Conservation (phyloP, 164 flowering plant species). For the Macadamia integrifolia region DNA sequence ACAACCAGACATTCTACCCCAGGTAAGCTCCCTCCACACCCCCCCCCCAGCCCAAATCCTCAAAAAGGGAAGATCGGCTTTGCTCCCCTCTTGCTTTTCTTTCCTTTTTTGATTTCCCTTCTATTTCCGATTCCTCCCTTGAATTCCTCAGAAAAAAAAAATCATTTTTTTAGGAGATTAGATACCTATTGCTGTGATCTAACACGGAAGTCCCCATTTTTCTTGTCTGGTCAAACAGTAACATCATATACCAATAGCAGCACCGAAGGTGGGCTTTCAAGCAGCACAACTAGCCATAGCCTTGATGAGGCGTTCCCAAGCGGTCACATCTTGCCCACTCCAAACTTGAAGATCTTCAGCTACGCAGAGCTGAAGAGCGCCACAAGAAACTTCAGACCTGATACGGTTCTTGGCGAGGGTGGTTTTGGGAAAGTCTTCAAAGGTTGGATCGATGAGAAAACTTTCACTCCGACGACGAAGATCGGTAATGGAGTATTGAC, state of each 20-base stretch:
- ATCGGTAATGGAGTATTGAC: conserved; percentile 33
- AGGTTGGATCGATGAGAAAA: conserved; percentile 66
- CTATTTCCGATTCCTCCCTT: not conserved
- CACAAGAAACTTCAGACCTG: conserved; percentile 52
- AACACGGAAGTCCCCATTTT: not conserved
- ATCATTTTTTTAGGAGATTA: too few relatives aligned
- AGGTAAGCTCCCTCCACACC: not conserved
- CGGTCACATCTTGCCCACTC: conserved; percentile 43
- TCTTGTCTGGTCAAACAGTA: not conserved
- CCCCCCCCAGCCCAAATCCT: too few relatives aligned
- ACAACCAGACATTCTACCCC: not conserved
- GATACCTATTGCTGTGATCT: too few relatives aligned
- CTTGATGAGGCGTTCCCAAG: conserved; percentile 23
- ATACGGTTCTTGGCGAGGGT: conserved; percentile 58
- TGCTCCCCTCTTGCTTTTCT: not conserved
- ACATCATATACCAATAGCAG: not conserved
- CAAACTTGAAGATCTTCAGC: conserved; percentile 48
- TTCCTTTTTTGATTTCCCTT: not conserved
- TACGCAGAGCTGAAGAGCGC: conserved; percentile 47
- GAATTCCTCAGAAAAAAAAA: not conserved
- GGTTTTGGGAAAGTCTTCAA: conserved; percentile 71
- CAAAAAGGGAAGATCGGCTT: not conserved
- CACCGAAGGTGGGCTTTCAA: not conserved
- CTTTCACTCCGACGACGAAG: conserved; percentile 34
- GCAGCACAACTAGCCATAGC: not conserved